Base-by-base conservation (phyloP, 306 rosid genomes). In the Medicago arabica region DNA sequence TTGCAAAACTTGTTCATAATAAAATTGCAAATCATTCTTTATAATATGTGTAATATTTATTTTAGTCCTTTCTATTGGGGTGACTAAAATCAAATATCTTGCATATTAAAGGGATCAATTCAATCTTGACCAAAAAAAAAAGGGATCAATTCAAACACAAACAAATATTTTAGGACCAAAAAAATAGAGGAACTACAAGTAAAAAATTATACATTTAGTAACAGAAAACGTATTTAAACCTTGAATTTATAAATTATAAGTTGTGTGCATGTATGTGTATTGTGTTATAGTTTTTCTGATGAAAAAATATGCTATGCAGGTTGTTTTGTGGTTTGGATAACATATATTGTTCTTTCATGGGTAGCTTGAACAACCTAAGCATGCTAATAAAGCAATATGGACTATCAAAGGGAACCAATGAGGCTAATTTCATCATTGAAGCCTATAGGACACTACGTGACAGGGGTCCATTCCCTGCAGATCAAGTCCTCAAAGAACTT, bases 401-500 rank as follows among this genome's bases (percentile, higher is more conserved):
- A 1, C 63, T 92, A 16, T 87, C 97, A 51, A 95, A 92, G 85
- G 79, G 75, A 67, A 85, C 89, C 41, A 85, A 95, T n/a, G 97
- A 92, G 75, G 97, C 97, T 5, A 68, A 87, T 85, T 83, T 95
- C 19, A 83, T 92, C 77, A 89, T 77, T 10, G 89, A 92, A 85
- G 97, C 97, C 25, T 95, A 90, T 21, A 75, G 90, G 79, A 95
- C 99, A 16, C 96, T 95, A 10, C 88, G 99, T 0, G 99, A 95
- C 39, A 83, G 99, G n/a, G 93, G 93, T 21, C 99, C 97, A 1
- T 95, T 84, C 81, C 99, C 97, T 1, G 99, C 97, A 5, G 96
- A 95, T 83, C 97, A 95, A 71, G 99, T 95, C 74, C 88, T 95
- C 31, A 89, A 89, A 51, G 97, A 92, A 23, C 92, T 92, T 16